These are phyloP conservation scores for Mycena amicta DNA, from an alignment of 768 basidiomycete genomes.

Conservation along the genomic window DNA sequence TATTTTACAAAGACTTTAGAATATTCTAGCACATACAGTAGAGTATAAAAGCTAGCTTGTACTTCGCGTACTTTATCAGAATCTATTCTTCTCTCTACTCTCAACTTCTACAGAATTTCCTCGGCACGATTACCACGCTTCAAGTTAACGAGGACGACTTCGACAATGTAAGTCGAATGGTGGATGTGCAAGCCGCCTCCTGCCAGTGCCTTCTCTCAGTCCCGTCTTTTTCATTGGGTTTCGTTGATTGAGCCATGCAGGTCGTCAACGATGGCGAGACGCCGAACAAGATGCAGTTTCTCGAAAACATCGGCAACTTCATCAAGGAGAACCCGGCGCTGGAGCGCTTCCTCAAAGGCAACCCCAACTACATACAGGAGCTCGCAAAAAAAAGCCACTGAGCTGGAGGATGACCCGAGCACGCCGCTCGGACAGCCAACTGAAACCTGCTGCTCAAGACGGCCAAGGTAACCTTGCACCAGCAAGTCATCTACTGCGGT, in stretches of 20 bases:
- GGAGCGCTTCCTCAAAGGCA: constrained; percentile 16
- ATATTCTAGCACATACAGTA: no score
- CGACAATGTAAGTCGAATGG: no score
- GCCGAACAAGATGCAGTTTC: constrained; percentile 7
- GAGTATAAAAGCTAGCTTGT: no score
- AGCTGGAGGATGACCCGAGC: constrained; percentile 8
- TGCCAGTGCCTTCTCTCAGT: no score
- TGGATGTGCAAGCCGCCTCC: no score
- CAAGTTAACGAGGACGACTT: no score
- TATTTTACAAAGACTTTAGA: no score
- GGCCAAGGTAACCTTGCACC: constrained; percentile 16
- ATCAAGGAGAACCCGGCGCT: constrained; percentile 2
- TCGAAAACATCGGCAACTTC: constrained; percentile 11
- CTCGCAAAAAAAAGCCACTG: constrained; percentile 13
- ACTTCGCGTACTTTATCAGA: no score
- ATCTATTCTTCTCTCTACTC: no score
- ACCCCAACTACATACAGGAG: constrained; percentile 12
- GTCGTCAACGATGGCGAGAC: constrained; percentile 10
- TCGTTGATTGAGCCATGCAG: constrained; percentile 3
- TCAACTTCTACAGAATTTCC: no score
- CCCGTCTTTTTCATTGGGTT: no score
- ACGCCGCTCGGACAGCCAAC: constrained; percentile 14
- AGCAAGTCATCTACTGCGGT: constrained; percentile 19
- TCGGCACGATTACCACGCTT: no score
- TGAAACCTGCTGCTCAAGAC: constrained; percentile 12